Conservation (phyloP, 805 yeast genomes). For the Candida taoyuanica region DNA sequence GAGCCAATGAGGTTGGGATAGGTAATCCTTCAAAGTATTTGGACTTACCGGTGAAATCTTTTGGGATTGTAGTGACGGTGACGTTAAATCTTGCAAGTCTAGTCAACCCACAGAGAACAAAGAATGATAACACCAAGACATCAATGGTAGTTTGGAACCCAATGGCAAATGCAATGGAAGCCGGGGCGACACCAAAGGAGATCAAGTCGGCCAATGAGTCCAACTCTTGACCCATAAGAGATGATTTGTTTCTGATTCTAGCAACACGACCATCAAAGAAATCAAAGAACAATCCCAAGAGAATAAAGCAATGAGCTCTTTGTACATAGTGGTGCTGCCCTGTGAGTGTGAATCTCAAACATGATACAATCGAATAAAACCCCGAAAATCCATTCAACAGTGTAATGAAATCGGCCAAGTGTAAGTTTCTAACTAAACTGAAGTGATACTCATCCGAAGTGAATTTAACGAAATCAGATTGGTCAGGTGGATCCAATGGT, state of each 20-base stretch:
- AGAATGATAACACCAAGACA: constrained; percentile 67
- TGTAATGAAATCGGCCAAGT: constrained; percentile 95
- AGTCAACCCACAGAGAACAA: constrained; percentile 90
- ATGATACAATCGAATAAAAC: constrained; percentile 82
- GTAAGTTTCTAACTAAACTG: constrained; percentile 79
- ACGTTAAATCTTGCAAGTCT: constrained; percentile 95
- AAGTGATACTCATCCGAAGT: constrained; percentile 82
- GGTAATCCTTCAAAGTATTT: constrained; percentile 96
- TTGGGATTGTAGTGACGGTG: constrained; percentile 88
- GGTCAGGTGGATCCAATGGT: constrained; percentile 73
- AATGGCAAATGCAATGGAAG: constrained; percentile 83
- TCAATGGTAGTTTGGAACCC: constrained; percentile 87
- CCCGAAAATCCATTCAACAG: constrained; percentile 92
- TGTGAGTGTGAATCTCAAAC: constrained; percentile 74
- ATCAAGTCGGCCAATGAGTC: constrained; percentile 95
- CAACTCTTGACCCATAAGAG: constrained; percentile 94
- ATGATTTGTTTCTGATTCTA: constrained; percentile 83
- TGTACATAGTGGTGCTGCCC: constrained; percentile 66
- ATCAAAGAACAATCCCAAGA: constrained; percentile 92
- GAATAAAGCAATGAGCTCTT: constrained; percentile 84
- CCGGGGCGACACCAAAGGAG: constrained; percentile 95
- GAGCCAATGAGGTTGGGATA: constrained; percentile 77
- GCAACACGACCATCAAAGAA: constrained; percentile 98
- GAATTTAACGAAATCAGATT: constrained; percentile 71
- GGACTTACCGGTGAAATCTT: constrained; percentile 81